These are phyloP conservation scores for Clavaria fumosa DNA, from an alignment of 768 basidiomycete genomes.

Conservation along the genomic window DNA sequence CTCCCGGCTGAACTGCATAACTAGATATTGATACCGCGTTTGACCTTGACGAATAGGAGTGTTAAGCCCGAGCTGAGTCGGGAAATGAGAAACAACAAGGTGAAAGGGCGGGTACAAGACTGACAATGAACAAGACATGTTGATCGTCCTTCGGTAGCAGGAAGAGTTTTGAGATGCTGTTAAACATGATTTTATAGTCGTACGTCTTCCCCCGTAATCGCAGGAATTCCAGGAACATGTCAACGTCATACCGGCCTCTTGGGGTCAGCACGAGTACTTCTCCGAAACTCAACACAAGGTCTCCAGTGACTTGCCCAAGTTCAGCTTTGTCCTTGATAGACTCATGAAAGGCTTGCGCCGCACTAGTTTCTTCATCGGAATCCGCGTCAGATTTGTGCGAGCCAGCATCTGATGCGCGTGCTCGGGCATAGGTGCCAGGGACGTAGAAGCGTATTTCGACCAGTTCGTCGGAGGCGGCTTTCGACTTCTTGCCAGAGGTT, in stretches of 20 bases:
- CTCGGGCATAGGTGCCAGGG: constrained; percentile 59
- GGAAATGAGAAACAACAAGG: constrained; percentile 4
- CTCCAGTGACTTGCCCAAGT: constrained; percentile 81
- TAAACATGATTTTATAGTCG: constrained; percentile 94
- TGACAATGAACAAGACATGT: constrained; percentile 86
- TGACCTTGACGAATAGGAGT: constrained; percentile 96
- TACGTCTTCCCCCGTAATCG: constrained; percentile 96
- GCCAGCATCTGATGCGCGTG: constrained; percentile 53
- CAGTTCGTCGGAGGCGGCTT: constrained; percentile 61
- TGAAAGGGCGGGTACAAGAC: constrained; percentile 16
- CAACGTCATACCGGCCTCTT: constrained; percentile 92
- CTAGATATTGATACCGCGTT: constrained; percentile 92
- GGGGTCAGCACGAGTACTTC: constrained; percentile 92
- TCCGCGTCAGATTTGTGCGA: constrained; percentile 62
- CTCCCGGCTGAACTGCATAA: constrained; percentile 95
- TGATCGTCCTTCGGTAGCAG: constrained; percentile 93
- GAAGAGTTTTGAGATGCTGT: constrained; percentile 77
- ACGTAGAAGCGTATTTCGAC: constrained; percentile 95
- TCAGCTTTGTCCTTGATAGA: constrained; percentile 92
- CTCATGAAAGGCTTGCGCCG: constrained; percentile 95
- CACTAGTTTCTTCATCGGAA: constrained; percentile 68
- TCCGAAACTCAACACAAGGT: constrained; percentile 86
- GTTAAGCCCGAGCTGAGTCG: constrained; percentile 64
- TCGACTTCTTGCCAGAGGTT: constrained; percentile 23
- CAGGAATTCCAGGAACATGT: constrained; percentile 92